These are phyloP conservation scores for Calycina herbarum DNA, from an alignment of 2,329 filamentous ascomycete genomes.

Conservation along the genomic window DNA sequence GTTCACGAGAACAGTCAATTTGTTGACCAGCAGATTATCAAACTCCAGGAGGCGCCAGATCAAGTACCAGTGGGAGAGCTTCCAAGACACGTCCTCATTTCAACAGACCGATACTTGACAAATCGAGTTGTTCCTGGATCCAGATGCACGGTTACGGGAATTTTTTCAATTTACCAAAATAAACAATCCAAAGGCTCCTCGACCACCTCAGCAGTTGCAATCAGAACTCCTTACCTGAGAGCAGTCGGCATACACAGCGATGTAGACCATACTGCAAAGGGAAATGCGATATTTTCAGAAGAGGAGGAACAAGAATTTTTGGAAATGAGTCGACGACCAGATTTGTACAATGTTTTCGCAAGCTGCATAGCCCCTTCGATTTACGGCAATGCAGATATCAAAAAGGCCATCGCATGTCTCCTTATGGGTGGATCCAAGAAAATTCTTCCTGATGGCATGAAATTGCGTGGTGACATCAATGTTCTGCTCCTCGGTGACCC, in stretches of 20 bases:
- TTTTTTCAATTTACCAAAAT: constrained; percentile 96
- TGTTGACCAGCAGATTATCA: constrained; percentile 97
- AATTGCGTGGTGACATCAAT: constrained; percentile 95
- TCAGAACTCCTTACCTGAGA: constrained; percentile 90
- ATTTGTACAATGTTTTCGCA: constrained; percentile 89
- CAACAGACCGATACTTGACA: constrained; percentile 92
- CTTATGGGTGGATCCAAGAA: constrained; percentile 96
- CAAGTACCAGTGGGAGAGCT: constrained; percentile 96
- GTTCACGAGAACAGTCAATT: constrained; percentile 92
- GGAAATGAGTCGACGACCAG: constrained; percentile 84
- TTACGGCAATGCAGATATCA: constrained; percentile 94
- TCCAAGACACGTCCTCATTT: constrained; percentile 90
- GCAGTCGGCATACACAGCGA: constrained; percentile 92
- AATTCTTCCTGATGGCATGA: constrained; percentile 96
- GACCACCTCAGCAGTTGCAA: constrained; percentile 80
- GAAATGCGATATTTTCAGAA: constrained; percentile 80
- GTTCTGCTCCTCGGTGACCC: constrained; percentile 95
- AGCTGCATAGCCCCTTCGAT: constrained; percentile 96
- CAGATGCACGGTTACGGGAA: constrained; percentile 91
- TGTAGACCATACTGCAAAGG: constrained; percentile 84
- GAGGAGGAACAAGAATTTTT: constrained; percentile 96
- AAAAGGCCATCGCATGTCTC: constrained; percentile 93
- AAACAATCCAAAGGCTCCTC: constrained; percentile 79
- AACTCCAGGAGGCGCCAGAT: constrained; percentile 95
- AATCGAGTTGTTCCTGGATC: constrained; percentile 95